A percentile compares a stretch with the other conserved stretches of the same genome.
These are phyloP conservation scores for Hypoxylon fuscum DNA, from an alignment of 495 filamentous ascomycete genomes.

Conservation along the genomic window DNA sequence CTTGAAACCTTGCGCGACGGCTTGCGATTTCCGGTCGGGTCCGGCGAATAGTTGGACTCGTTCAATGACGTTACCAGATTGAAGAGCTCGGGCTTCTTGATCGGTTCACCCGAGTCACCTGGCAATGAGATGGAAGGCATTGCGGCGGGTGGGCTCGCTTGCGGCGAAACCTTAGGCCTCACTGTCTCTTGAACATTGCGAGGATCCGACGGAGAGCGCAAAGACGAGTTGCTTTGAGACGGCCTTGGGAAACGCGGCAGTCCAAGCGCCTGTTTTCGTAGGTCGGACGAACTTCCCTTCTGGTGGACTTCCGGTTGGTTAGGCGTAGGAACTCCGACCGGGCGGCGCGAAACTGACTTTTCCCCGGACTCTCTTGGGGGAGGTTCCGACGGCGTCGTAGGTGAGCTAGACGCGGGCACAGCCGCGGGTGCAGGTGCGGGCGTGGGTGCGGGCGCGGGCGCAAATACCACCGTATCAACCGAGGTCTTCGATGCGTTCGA, in stretches of 20 bases:
- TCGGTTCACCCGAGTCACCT: slow-evolving; percentile 18
- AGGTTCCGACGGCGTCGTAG: slow-evolving; percentile 17
- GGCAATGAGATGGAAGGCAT: slow-evolving; percentile 20
- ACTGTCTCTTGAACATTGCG: slow-evolving; percentile 22
- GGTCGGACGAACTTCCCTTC: slow-evolving; percentile 31
- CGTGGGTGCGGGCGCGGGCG: neutral
- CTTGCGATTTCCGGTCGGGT: slow-evolving; percentile 9
- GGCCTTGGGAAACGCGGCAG: slow-evolving; percentile 30
- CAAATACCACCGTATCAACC: slow-evolving; percentile 12
- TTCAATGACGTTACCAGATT: slow-evolving; percentile 31
- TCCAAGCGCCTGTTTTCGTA: slow-evolving; percentile 17
- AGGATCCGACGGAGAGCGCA: slow-evolving; percentile 20
- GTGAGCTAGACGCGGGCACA: slow-evolving; percentile 7
- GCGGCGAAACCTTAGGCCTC: slow-evolving; percentile 13
- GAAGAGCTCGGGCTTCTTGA: slow-evolving; percentile 32
- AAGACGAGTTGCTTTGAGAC: slow-evolving; percentile 26
- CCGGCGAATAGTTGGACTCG: slow-evolving; percentile 16
- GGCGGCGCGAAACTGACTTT: slow-evolving; percentile 30
- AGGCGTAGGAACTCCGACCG: slow-evolving; percentile 24
- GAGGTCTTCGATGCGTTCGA: slow-evolving; percentile 8
- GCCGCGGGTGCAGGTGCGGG: slow-evolving; percentile 5
- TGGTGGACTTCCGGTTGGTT: slow-evolving; percentile 25
- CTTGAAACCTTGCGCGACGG: slow-evolving; percentile 25
- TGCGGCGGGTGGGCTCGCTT: slow-evolving; percentile 3
- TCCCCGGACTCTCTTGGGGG: slow-evolving; percentile 36